Evolutionary conservation across 495 filamentous ascomycete species (phyloP).

Genomic region (Achaetomiella virescens): DNA sequence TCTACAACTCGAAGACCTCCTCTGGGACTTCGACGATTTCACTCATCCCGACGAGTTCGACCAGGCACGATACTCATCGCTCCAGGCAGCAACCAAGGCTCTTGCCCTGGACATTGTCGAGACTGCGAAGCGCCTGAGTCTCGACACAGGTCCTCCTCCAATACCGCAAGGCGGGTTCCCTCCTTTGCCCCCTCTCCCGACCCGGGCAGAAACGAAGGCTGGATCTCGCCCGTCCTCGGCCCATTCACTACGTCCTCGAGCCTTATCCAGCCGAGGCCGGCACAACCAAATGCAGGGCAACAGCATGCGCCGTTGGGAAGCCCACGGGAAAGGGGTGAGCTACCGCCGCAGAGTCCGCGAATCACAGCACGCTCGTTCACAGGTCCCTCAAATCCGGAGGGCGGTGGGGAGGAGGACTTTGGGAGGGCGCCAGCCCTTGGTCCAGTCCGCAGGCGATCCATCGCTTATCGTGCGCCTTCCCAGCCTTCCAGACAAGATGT

Average conservation of each 20-base stretch:
- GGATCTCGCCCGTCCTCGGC: constrained; percentile 1
- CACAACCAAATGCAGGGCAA: neutral
- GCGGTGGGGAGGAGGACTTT: neutral
- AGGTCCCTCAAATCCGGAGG: neutral
- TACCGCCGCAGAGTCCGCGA: neutral
- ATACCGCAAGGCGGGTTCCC: constrained; percentile 19
- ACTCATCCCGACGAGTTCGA: constrained; percentile 31
- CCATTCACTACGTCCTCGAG: neutral
- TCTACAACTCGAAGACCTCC: constrained; percentile 31
- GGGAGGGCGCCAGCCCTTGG: neutral
- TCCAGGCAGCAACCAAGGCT: constrained; percentile 33
- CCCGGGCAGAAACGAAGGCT: neutral
- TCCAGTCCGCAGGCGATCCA: neutral
- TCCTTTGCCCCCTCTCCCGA: constrained; percentile 24
- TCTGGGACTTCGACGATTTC: constrained; percentile 38
- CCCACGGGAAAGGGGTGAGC: neutral
- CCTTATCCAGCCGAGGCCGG: neutral
- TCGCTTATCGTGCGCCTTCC: neutral
- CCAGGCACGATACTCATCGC: constrained; percentile 22
- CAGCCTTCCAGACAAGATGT: neutral
- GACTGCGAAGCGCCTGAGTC: constrained; percentile 27
- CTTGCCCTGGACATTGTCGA: constrained; percentile 35
- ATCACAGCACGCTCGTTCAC: neutral
- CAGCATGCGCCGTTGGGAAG: neutral
- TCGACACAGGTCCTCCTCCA: constrained; percentile 9